These are phyloP conservation scores for Eucalyptus regnans DNA, from an alignment of 345 rosid genomes.

Conservation along the genomic window DNA sequence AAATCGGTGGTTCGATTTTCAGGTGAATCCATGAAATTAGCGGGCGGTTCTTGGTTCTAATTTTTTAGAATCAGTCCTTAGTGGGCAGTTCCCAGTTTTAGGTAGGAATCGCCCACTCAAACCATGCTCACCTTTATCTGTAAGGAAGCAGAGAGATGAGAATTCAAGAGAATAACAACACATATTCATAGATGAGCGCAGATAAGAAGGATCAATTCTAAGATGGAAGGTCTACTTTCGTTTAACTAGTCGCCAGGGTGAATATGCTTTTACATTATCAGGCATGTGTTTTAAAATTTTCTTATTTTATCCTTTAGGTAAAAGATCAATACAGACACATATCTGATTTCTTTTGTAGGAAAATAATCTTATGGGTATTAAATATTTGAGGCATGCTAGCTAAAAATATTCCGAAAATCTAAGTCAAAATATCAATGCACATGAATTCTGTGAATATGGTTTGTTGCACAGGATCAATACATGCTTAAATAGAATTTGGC, in stretches of 20 bases:
- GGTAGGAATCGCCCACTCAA: too few species aligned
- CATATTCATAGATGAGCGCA: background rate
- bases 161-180: background rate
- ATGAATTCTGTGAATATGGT: background rate
- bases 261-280: background rate
- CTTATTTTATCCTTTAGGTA: background rate
- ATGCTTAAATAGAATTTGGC: background rate
- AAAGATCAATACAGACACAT: background rate
- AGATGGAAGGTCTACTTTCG: background rate
- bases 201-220: background rate
- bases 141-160: background rate
- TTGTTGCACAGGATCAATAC: background rate
- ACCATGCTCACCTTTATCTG: too few species aligned
- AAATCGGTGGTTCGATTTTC: accelerated
- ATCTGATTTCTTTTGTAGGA: background rate
- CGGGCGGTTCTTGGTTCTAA: accelerated
- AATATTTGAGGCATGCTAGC: background rate
- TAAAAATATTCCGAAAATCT: background rate
- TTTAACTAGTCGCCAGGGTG: background rate
- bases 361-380: background rate
- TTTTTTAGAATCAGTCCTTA: too few species aligned
- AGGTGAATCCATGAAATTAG: too few species aligned
- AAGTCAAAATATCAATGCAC: background rate
- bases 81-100: too few species aligned
- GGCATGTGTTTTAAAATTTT: background rate